Evolutionary conservation across 768 basidiomycete species (phyloP).

Genomic region (Lentinula sp.): DNA sequence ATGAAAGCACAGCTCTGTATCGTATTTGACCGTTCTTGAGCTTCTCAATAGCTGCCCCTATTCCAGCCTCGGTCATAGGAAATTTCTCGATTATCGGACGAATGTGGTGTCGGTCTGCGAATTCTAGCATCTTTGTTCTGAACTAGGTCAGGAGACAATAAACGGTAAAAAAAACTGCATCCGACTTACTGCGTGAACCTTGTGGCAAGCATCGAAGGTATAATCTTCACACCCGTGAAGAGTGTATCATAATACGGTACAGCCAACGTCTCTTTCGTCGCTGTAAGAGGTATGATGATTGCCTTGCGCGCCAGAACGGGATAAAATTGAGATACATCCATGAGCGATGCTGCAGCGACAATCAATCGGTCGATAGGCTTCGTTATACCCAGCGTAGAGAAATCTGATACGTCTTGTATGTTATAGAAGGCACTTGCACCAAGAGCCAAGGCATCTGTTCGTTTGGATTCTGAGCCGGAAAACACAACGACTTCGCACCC

Average conservation of each 20-base stretch:
- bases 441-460: constrained; percentile 19
- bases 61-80: constrained; percentile 20
- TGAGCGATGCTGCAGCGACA: constrained; percentile 18
- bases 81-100: constrained; percentile 21
- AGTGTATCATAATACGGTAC: constrained; percentile 17
- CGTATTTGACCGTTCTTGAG: constrained; percentile 20
- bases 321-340: constrained; percentile 11
- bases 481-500: constrained; percentile 29
- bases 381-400: constrained; percentile 14
- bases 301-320: constrained; percentile 18
- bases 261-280: constrained; percentile 14
- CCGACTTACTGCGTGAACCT: not conserved
- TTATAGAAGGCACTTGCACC: constrained; percentile 27
- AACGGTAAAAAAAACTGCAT: not conserved
- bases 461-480: constrained; percentile 23
- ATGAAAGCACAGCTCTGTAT: constrained; percentile 22
- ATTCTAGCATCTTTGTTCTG: constrained; percentile 22
- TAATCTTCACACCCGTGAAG: constrained; percentile 11
- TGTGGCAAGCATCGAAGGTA: constrained; percentile 1
- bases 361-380: constrained; percentile 19
- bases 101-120: constrained; percentile 21
- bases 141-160: not conserved
- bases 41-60: constrained; percentile 19
- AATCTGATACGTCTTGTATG: constrained; percentile 14
- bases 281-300: constrained; percentile 19